Base-by-base conservation (phyloP, 106 monocot genomes). In the Cymbidium sinense region DNA sequence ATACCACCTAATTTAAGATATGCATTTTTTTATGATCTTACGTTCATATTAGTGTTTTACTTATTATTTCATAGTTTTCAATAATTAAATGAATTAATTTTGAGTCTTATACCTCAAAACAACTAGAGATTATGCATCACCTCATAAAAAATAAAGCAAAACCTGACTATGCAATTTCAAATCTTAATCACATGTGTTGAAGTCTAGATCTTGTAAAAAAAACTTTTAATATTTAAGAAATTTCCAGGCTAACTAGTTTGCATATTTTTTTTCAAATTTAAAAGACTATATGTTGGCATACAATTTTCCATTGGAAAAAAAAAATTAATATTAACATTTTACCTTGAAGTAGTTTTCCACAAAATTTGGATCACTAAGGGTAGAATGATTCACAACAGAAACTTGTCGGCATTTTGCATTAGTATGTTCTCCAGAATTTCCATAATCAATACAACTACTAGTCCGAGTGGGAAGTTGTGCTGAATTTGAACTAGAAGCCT, bases 321-420 rank as follows among this genome's bases (percentile, higher is more conserved):
- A 21, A 35, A 67, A 37, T 0, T 18, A 71, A 4, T 36, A 21
- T 11, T 0, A 27, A 43, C n/a, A 74, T 47, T 71, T 71, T 84
- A 90, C 96, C 89, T 94, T 99, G 75, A 99, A 99, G 83, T 99
- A 99, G 77, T 94, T 99, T 77, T 92, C 89, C 67, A 99, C 94
- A 81, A 99, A 99, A 79, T 94, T 87, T 76, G 90, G 87, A 84
- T 92, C 94, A 12, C 80, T 85, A 27, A 84, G 75, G 73, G 87
- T 88, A 73, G 92, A 88, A 76, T 83, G 90, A 39, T 74, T 76
- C 52, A 36, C 72, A 77, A 58, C 80, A 8, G 81, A 84, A 86
- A 64, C 61, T 50, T 65, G 54, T 43, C 47, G 31, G 73, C 27
- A 70, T 70, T 70, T 84, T 73, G 5, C 43, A 37, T 79, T 62